Base-by-base conservation (phyloP, 208 protist species). In the Leishmania aethiopica region DNA sequence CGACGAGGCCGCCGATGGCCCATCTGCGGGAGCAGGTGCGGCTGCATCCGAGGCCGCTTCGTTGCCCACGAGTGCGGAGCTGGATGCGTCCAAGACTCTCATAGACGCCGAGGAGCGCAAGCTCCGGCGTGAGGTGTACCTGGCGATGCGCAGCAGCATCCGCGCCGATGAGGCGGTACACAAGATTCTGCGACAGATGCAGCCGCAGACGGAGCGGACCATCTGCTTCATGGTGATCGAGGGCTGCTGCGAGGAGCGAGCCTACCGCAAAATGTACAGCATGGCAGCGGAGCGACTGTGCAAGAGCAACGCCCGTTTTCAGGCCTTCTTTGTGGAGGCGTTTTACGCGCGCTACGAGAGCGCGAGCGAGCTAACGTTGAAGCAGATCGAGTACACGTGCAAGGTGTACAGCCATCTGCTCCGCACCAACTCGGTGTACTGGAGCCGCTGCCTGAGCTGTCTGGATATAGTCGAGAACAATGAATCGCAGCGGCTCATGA, bases 161-260 rank as follows among this genome's bases (percentile, higher is more conserved):
- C 93, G 95, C 75, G 98, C 98, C 64, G 99, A 99, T 74, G 99
- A 99, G 85, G 98, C 94, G 72, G 99, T 98, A n/a, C 99, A 99
- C 93, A 99, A 99, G 86, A 94, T 99, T 47, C 84, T 99, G 17
- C 97, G 97, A 62, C 78, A 81, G 66, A 92, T 96, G 90, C 85
- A 89, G 74, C 88, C 90, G 28, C 80, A 87, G 57, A 93, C 86
- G 90, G 98, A 93, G 72, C 86, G 87, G 2, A 95, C 86, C 0
- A 85, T 99, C 28, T 97, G 91, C 81, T 98, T 95, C 47, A 99
- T 99, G 99, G 92, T 99, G 51, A 92, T 99, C 64, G 99, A 99
- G 86, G 99, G 98, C 82, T 99, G 98, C 90, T 94, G 92, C 77
- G 98, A 99, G 86, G 98, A 99, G 90, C 82, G 94, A 28, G 96